Base-by-base conservation (phyloP, 2,329 filamentous ascomycete genomes). In the Nectriaceae sp. region DNA sequence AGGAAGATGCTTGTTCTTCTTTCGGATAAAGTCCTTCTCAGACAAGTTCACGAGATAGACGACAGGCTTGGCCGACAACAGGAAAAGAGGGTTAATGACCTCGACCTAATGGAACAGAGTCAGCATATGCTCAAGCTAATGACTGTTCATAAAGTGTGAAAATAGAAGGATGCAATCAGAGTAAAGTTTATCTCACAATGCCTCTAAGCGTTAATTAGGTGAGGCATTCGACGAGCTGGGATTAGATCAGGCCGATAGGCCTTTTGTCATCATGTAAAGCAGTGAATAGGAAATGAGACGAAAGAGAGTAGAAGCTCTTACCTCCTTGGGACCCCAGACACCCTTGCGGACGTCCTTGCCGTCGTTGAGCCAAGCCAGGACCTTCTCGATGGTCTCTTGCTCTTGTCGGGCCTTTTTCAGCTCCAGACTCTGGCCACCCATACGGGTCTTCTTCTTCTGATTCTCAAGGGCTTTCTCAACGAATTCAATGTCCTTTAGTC, bases 191-290 rank as follows among this genome's bases (percentile, higher is more conserved):
- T 97, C 91, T 95, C 93, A 97, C 75, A 69, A 84, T 83, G 80
- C 79, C 60, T 80, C 88, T 90, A 88, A 67, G 80, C 82, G 84
- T 89, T 84, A 74, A 76, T 75, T 73, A 75, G 70, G 75, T 81
- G 85, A 89, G 88, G 83, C 82, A 84, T 87, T 97, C 93, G 87
- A 96, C 88, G 94, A 99, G 94, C 94, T 99, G 94, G 94, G 94
- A 90, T 96, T 92, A 88, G 79, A 81, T 91, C 88, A 88, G 92
- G 90, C 89, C 19, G 75, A 78, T 78, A 82, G 85, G 90, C 91
- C 94, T 88, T 96, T 96, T 88, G 86, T 97, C 94, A 97, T 97
- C 94, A 96, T 87, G 64, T 70, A 76, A 84, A 63, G 60, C 56
- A 47, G 20, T 46, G 29, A 42, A 21, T 35, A 15, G 18, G 40